Evolutionary conservation across 2,329 filamentous ascomycete genomes (phyloP).

Genomic region (Dissoconium aciculare): DNA sequence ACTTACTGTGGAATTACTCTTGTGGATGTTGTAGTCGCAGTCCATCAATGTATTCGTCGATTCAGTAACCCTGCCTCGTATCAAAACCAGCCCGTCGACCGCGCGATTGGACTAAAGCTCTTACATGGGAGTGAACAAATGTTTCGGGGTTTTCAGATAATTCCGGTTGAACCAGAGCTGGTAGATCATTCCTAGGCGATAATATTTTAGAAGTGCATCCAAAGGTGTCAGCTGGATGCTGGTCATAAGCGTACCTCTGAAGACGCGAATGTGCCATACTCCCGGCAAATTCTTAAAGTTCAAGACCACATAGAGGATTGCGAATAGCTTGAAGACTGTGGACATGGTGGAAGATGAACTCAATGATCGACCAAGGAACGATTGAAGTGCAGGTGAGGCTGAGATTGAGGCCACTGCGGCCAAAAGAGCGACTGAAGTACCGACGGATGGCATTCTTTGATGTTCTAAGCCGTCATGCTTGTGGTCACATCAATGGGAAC

Average conservation of each 20-base stretch:
- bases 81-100: slow-evolving; percentile 28
- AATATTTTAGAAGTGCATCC: slow-evolving; percentile 28
- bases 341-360: slow-evolving; percentile 26
- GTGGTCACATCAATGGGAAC: too few relatives aligned
- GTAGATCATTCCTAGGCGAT: slow-evolving; percentile 31
- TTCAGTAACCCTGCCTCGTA: slow-evolving; percentile 42
- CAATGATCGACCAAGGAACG: neutral
- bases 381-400: neutral
- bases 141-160: slow-evolving; percentile 33
- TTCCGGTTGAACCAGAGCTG: slow-evolving; percentile 30
- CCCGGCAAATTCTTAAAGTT: slow-evolving; percentile 65
- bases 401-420: neutral
- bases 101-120: too few relatives aligned
- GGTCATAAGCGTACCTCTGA: neutral
- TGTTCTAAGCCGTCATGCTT: too few relatives aligned
- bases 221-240: neutral
- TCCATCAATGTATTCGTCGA: slow-evolving; percentile 57
- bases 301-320: slow-evolving; percentile 36
- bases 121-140: slow-evolving; percentile 54
- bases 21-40: slow-evolving; percentile 77
- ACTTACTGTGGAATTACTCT: slow-evolving; percentile 54
- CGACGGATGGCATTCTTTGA: slow-evolving; percentile 15
- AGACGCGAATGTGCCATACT: slow-evolving; percentile 51
- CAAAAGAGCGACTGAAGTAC: neutral
- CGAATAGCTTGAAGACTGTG: slow-evolving; percentile 9